These are phyloP conservation scores for Claviceps sp. DNA, from an alignment of 2,329 filamentous ascomycete genomes.

Conservation along the genomic window DNA sequence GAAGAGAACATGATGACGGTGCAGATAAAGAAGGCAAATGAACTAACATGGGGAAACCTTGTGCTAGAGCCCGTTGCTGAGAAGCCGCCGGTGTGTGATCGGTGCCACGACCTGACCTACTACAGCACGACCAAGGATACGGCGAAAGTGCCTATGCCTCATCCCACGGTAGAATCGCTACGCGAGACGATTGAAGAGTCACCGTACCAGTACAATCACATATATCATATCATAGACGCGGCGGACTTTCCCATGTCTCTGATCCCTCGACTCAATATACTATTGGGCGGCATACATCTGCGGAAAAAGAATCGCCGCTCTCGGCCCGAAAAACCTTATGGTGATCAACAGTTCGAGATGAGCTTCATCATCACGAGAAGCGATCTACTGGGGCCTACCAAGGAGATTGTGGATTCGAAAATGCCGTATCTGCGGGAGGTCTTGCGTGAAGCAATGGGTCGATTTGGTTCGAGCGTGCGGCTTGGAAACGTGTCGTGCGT, in stretches of 20 bases:
- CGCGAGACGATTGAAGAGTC: conserved; percentile 78
- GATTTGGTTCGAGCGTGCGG: conserved; percentile 54
- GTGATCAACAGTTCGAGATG: conserved; percentile 59
- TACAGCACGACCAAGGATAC: conserved; percentile 46
- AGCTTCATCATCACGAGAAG: conserved; percentile 86
- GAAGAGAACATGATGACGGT: background rate
- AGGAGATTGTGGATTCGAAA: conserved; percentile 69
- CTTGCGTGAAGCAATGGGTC: conserved; percentile 62
- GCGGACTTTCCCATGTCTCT: conserved; percentile 95
- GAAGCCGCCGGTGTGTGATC: conserved; percentile 59
- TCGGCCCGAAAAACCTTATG: conserved; percentile 48
- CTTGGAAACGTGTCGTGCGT: conserved; percentile 80
- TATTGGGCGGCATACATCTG: conserved; percentile 59
- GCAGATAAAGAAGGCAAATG: background rate
- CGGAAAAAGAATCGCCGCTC: conserved; percentile 72
- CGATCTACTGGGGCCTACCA: conserved; percentile 72
- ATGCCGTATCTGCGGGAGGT: conserved; percentile 76
- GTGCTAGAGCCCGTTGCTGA: conserved; percentile 4
- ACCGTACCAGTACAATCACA: conserved; percentile 79
- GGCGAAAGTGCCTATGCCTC: conserved; percentile 48
- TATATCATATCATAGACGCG: conserved; percentile 90
- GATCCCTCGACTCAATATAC: conserved; percentile 58
- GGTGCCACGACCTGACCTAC: conserved; percentile 73
- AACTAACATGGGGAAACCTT: background rate
- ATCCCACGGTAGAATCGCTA: conserved; percentile 71